Evolutionary conservation across 164 flowering plant species (phyloP), one percentile per base, ranked within the genome.

Genomic region (Vitis rupestris): DNA sequence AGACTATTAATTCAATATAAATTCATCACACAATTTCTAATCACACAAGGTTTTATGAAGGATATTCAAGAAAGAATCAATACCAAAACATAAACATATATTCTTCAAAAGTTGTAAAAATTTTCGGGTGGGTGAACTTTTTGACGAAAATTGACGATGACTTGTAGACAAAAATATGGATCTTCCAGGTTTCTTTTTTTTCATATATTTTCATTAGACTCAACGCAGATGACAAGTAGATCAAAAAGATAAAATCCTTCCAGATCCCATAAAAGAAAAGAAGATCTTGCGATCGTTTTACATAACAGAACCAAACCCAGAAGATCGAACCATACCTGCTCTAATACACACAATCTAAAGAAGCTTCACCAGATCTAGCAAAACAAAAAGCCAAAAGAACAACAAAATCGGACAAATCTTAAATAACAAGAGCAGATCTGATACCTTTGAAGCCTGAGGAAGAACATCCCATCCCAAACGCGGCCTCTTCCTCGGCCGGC

Each of bases 401-500:
- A 60, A 47, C 9, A 50, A 49, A 69, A 65, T 1, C 1, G 29
- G 55, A 9, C 9, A 55, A 64, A 69, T 69, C 66, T 50, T 2
- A 19, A 37, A 69, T 10, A 6, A 0, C 4, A 31, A 58, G 60
- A 60, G 1, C 16, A 14, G 65, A 69, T 63, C 37, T 16, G 30
- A 77, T 87, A 88, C 93, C 91, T 81, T 74, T 1, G 85, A 76
- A 1, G 64, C 57, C 78, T 60, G 75, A 63, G 89, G 88, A 10
- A 79, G 70, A 49, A 79, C 87, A 72, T 89, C 93, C 93, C 93
- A 89, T 17, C 88, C 93, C 76, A 87, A 65, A 31, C 93, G 88
- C 63, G 81, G 80, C 66, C 93, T 70, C 71, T 89, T 89, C 61
- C 91, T 69, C 8, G 93, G 93, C 4, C 91, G 78, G 13, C 83